These are phyloP conservation scores for Pyrenophora seminiperda DNA, from an alignment of 2,329 filamentous ascomycete genomes.

Conservation along the genomic window DNA sequence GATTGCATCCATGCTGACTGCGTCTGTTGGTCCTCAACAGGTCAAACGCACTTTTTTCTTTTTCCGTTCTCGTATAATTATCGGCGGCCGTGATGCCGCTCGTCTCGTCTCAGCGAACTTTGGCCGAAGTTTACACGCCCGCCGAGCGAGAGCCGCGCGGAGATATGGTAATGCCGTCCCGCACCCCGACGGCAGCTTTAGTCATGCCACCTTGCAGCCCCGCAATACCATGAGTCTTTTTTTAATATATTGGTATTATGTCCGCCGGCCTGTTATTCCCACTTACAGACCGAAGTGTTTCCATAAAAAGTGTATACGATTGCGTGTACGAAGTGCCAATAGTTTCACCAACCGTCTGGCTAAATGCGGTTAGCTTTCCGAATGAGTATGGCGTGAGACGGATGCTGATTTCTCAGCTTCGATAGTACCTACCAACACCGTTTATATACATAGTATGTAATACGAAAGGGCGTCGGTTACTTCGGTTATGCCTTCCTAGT, in stretches of 20 bases:
- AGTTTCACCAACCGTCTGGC: background rate
- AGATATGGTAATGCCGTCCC: background rate
- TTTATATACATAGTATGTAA: background rate
- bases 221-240: background rate
- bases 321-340: background rate
- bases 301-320: background rate
- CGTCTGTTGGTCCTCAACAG: conserved; percentile 7
- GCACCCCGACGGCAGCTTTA: background rate
- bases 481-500: conserved; percentile 9
- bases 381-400: conserved; percentile 2
- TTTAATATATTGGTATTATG: background rate
- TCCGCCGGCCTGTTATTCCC: background rate
- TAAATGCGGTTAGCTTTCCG: background rate
- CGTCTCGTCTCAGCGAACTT: conserved; percentile 2
- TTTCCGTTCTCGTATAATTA: conserved; percentile 1
- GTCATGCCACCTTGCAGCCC: background rate
- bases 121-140: conserved; percentile 1
- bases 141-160: conserved; percentile 1
- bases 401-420: background rate
- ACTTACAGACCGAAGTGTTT: background rate
- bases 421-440: background rate
- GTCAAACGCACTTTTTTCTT: conserved; percentile 4
- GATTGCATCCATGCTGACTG: conserved; percentile 2
- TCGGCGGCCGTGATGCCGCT: conserved; percentile 1
- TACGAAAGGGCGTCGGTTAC: conserved; percentile 1